A percentile compares a stretch with the other conserved stretches of the same genome.
phyloP scores from a whole-genome alignment of 495 filamentous ascomycete species.

The Lophium mytilinum region DNA sequence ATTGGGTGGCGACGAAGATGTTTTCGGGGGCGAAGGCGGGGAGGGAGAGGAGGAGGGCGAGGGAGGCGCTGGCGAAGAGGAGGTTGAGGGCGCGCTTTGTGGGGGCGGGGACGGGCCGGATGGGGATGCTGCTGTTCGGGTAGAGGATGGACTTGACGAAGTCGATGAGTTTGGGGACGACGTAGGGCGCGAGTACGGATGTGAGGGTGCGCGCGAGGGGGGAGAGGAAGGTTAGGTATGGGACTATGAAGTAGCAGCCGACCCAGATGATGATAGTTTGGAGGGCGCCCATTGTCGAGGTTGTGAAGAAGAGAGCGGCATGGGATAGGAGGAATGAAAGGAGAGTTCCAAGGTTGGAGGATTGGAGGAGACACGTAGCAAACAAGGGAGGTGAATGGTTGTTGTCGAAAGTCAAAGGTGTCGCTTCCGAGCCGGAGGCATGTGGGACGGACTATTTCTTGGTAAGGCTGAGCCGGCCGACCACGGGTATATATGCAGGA shows the following conservation, averaged over 20 bases:
- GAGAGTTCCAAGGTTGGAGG: no score
- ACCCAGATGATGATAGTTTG: slow-evolving; percentile 11
- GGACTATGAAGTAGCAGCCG: slow-evolving; percentile 12
- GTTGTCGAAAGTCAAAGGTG: no score
- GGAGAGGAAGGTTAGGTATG: slow-evolving; percentile 21
- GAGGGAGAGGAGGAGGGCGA: slow-evolving; percentile 63
- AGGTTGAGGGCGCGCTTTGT: slow-evolving; percentile 60
- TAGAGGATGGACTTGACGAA: slow-evolving; percentile 57
- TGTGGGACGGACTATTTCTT: no score
- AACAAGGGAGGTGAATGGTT: no score
- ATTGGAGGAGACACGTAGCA: no score
- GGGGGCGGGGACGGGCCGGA: slow-evolving; percentile 50
- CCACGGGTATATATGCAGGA: no score
- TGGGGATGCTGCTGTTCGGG: slow-evolving; percentile 40
- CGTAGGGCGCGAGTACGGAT: slow-evolving; percentile 77
- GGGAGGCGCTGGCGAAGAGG: slow-evolving; percentile 61
- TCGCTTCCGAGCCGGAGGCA: no score
- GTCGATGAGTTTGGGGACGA: slow-evolving; percentile 63
- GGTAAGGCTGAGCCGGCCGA: no score
- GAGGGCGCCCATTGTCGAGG: slow-evolving; percentile 9
- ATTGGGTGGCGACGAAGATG: slow-evolving; percentile 68
- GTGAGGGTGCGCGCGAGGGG: slow-evolving; percentile 40
- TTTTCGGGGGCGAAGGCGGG: slow-evolving; percentile 68
- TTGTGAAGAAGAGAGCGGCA: no score
- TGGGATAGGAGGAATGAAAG: no score